Base-by-base conservation (phyloP, 1,284 basidiomycete genomes). In the Cutaneotrichosporon cutaneum region DNA sequence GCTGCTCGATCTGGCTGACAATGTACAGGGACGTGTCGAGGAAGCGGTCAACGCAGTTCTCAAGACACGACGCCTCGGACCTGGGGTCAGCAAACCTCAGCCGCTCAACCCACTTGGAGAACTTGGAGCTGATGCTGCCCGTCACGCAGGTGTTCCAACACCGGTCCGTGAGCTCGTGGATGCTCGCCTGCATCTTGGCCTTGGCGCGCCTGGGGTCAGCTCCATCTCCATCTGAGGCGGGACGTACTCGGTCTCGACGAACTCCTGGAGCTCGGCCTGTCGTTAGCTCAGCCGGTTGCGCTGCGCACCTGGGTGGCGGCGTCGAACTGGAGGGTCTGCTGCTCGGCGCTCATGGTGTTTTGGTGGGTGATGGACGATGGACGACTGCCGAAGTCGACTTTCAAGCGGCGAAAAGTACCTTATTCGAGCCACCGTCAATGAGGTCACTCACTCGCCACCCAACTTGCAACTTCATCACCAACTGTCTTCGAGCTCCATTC, bases 1-100 rank as follows among this genome's bases (percentile, higher is more conserved):
- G 77, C 62, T 70, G 56, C 77, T 94, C 89, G 60, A 98, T 85
- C 75, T 87, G 86, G 73, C 87, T 87, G 67, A 97, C 87, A 81
- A 95, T 85, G 81, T 85, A 92, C 56, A 94, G 80, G 71, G 88
- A 92, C n/a, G 90, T 88, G 81, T 98, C 94, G 69, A 97, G 83
- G 83, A 97, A 98, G 61, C 94, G 85, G 68, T 93, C 92, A 52
- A 96, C 94, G 74, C 93, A 97, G 81, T 95, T 95, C 63, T 85
- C 83, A 52, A 98, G 84, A 77, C 94, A 98, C 58, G 83, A 83
- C 70, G 90, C 87, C 80, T 98, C 94, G 51, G 85, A 59, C 61
- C 76, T 75, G 57, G 32, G 33, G 45, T 50, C 16, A 24, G 39
- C 35, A 2, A 6, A 22, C 50, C n/a, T 21, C 39, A 7, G 13